Conservation (phyloP, 257 asterid species). For the Forsythia suspensa region DNA sequence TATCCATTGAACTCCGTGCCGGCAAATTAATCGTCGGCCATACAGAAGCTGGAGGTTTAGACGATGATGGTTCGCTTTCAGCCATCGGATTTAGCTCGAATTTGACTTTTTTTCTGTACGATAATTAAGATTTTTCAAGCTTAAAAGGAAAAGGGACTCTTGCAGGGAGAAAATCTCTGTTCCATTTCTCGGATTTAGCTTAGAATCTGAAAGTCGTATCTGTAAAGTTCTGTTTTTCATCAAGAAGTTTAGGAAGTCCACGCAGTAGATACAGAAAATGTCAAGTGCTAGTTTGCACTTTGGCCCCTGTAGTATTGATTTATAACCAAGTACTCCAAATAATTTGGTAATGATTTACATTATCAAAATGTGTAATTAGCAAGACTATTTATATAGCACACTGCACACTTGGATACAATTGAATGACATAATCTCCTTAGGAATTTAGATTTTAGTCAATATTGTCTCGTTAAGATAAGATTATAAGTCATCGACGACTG, state of each 20-base stretch:
- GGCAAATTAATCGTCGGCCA: slow-evolving; percentile 60
- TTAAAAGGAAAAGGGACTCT: neutral
- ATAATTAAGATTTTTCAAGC: neutral
- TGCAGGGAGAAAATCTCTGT: neutral
- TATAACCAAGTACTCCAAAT: neutral
- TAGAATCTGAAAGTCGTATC: neutral
- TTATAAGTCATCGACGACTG: too few relatives aligned
- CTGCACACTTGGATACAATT: neutral
- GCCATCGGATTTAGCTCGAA: slow-evolving; percentile 41
- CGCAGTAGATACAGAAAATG: neutral
- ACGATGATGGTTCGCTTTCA: slow-evolving; percentile 39
- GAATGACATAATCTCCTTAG: neutral
- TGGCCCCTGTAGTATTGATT: neutral
- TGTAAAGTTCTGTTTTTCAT: neutral
- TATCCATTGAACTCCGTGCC: slow-evolving; percentile 48
- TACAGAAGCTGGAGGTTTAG: slow-evolving; percentile 28
- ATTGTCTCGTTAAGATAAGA: neutral
- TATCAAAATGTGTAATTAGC: neutral
- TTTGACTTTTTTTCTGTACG: slow-evolving; percentile 24
- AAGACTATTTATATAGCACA: neutral
- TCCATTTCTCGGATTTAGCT: neutral
- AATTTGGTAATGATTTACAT: neutral
- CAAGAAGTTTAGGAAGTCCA: neutral
- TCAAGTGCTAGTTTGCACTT: neutral
- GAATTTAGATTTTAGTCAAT: neutral